Base-by-base conservation (phyloP, 257 asterid species). In the Jaltomata sinuosa region DNA sequence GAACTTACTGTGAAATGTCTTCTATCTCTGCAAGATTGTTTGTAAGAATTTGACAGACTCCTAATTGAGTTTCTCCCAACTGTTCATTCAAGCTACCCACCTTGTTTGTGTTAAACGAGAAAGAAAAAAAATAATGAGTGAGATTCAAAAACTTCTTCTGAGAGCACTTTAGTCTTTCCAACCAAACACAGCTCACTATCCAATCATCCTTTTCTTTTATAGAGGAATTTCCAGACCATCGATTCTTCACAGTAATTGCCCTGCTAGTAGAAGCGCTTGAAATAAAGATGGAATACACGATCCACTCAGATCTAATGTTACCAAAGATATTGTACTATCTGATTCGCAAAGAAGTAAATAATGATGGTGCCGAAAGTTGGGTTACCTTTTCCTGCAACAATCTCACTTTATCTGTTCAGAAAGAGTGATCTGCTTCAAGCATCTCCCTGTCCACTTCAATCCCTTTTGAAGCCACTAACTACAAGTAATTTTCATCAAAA, bases 371-470 rank as follows among this genome's bases (percentile, higher is more conserved):
- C 29, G 42, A 82, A 82, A 64, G 84, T 16, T 12, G 34, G 22
- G 83, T 82, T 72, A 94, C 99, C 98, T 92, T 92, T 82, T 91
- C 93, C 86, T 94, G 95, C 92, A 94, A 86, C 89, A 90, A 88
- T 90, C 83, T 93, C 87, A 93, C 92, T 94, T 96, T 93, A 86
- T 94, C 97, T 29, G 90, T 89, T 69, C 91, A 80, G 87, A 90
- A 92, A 49, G 97, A 93, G 93, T 93, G 93, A 85, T 96, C 99
- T 55, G 95, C 91, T 87, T 92, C 93, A 29, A 94, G 95, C 89
- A 96, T 93, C 92, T 90, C 97, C 84, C 88, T 61, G 89, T 93
- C 98, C 69, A 96, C 87, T 85, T 92, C 94, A 87, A 89, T 91
- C 88, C 94, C 98, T 92, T 93, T 94, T 65, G 97, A 84, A 86